A percentile compares a stretch with the other conserved stretches of the same genome.
Evolutionary conservation across 1,139 yeast species (phyloP).

Genomic region (Blastobotrys capitulatus): DNA sequence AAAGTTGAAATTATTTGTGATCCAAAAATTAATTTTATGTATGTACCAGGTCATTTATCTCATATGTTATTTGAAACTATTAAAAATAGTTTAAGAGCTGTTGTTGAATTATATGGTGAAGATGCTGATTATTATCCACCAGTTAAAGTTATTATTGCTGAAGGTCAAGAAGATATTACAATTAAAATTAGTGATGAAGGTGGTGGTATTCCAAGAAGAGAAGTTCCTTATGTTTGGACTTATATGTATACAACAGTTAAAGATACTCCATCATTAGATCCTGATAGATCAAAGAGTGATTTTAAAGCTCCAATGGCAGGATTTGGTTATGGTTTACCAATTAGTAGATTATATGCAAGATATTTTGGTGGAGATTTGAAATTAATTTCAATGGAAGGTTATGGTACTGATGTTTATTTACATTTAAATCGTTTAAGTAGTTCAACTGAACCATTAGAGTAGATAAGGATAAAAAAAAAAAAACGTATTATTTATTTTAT

Average conservation of each 20-base stretch:
- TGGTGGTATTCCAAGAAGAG: constrained; percentile 86
- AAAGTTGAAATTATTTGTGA: constrained; percentile 71
- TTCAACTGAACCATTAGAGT: constrained; percentile 45
- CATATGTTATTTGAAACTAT: constrained; percentile 85
- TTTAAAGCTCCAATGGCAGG: constrained; percentile 94
- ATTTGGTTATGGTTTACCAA: constrained; percentile 86
- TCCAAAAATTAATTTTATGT: constrained; percentile 67
- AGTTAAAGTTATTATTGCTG: constrained; percentile 81
- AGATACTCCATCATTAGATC: constrained; percentile 64
- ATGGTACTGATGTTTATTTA: constrained; percentile 87
- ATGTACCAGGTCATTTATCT: constrained; percentile 84
- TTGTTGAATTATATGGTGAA: constrained; percentile 64
- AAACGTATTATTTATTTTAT: background rate
- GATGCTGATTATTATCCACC: constrained; percentile 69
- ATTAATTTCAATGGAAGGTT: constrained; percentile 87
- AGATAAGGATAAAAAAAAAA: constrained; percentile 2
- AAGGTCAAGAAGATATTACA: constrained; percentile 90
- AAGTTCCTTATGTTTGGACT: constrained; percentile 84
- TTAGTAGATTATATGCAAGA: constrained; percentile 77
- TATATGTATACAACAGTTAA: constrained; percentile 85
- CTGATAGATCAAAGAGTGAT: constrained; percentile 45
- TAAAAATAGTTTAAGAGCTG: constrained; percentile 78
- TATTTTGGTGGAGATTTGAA: constrained; percentile 90
- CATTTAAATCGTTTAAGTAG: constrained; percentile 61
- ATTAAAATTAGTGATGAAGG: constrained; percentile 91